Conservation (phyloP, 176 grass and related monocot genomes). For the Ensete glaucum region DNA sequence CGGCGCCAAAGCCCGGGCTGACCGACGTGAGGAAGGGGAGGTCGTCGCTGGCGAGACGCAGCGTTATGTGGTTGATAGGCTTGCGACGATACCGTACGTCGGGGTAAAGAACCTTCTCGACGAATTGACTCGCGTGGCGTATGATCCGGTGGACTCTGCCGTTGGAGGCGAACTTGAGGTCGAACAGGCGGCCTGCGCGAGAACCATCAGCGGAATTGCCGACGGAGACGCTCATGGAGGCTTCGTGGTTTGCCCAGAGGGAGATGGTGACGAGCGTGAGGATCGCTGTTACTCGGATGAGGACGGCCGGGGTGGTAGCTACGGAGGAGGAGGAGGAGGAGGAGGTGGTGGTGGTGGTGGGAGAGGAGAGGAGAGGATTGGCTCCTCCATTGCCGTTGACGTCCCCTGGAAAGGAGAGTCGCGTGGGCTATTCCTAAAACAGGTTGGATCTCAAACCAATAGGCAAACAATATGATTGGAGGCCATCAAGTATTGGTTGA, state of each 20-base stretch:
- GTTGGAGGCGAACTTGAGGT: slow-evolving; percentile 62
- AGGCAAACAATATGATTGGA: not conserved
- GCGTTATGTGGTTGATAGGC: slow-evolving; percentile 13
- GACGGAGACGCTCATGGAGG: slow-evolving; percentile 42
- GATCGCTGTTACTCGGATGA: slow-evolving; percentile 27
- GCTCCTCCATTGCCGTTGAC: slow-evolving; percentile 39
- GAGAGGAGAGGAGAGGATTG: slow-evolving; percentile 47
- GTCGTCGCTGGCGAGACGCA: slow-evolving; percentile 18
- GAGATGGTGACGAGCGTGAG: slow-evolving; percentile 32
- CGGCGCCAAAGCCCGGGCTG: not conserved
- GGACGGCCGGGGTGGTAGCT: slow-evolving; percentile 9
- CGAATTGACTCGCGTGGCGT: slow-evolving; percentile 32
- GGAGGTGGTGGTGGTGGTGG: slow-evolving; percentile 10
- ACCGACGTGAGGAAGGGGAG: not conserved
- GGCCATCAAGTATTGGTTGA: no score
- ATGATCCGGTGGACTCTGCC: slow-evolving; percentile 48
- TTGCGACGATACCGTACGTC: slow-evolving; percentile 38
- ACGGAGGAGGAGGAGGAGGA: slow-evolving; percentile 2
- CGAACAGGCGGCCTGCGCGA: slow-evolving; percentile 28
- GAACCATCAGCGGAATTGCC: not conserved
- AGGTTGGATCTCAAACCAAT: not conserved
- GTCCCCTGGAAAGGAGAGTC: not conserved
- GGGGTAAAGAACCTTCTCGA: slow-evolving; percentile 58
- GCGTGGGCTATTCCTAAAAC: not conserved
- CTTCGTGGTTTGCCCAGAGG: slow-evolving; percentile 46